Conservation (phyloP, 257 asterid species). For the Scutellaria barbata region DNA sequence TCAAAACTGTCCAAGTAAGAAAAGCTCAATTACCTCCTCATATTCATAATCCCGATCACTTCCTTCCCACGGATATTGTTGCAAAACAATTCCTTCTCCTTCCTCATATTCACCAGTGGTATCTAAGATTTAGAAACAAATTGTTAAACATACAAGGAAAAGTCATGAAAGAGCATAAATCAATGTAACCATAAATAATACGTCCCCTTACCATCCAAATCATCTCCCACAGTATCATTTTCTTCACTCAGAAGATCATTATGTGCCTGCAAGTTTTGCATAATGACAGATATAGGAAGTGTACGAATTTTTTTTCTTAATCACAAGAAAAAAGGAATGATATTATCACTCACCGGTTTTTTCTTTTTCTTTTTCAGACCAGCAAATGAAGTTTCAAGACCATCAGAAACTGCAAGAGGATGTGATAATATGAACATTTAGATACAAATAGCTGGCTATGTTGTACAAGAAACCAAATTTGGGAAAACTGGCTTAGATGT, state of each 20-base stretch:
- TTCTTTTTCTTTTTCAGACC: constrained; percentile 92
- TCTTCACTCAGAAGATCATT: constrained; percentile 68
- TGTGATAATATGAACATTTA: background rate
- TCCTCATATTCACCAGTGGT: constrained; percentile 73
- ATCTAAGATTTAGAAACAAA: constrained; percentile 46
- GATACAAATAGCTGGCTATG: background rate
- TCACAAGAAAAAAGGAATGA: background rate
- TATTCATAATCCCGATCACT: constrained; percentile 83
- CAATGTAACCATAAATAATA: background rate
- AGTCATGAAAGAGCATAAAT: constrained; percentile 16
- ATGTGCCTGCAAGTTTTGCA: constrained; percentile 54
- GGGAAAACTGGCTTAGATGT: background rate
- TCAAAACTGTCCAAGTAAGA: background rate
- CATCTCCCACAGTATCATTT: constrained; percentile 63
- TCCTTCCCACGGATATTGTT: constrained; percentile 92
- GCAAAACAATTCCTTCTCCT: constrained; percentile 75
- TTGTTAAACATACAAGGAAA: constrained; percentile 12
- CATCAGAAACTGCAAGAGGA: constrained; percentile 65
- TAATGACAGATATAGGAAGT: background rate
- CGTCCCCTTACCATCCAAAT: constrained; percentile 56
- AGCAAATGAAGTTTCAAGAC: constrained; percentile 69
- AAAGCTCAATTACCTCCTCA: constrained; percentile 65
- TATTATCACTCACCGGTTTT: constrained; percentile 58
- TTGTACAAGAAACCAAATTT: background rate
- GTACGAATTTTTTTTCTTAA: background rate